A percentile compares a stretch with the other conserved stretches of the same genome.
Conservation (phyloP, 768 basidiomycete genomes). For the Lactarius sp. region DNA sequence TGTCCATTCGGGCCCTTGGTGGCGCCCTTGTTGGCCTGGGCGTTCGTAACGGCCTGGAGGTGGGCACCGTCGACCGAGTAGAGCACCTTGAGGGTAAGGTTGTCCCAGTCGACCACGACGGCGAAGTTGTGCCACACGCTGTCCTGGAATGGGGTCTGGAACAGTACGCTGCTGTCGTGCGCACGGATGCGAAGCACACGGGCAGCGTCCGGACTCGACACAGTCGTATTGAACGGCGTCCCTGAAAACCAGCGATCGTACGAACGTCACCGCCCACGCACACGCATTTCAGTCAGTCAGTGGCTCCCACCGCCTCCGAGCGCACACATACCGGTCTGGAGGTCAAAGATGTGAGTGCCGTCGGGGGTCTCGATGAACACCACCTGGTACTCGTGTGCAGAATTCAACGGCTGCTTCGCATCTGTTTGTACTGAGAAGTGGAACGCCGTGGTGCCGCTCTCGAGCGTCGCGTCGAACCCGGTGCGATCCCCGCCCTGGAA, state of each 20-base stretch:
- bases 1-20: conserved; percentile 41
- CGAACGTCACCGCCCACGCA: neutral
- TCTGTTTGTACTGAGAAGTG: conserved; percentile 47
- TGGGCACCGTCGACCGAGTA: conserved; percentile 42
- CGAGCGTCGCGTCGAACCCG: conserved; percentile 37
- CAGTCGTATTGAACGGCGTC: conserved; percentile 52
- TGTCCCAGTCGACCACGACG: conserved; percentile 51
- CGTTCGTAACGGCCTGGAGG: conserved; percentile 41
- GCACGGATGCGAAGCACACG: conserved; percentile 52
- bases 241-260: conserved; percentile 32
- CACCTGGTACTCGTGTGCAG: conserved; percentile 56
- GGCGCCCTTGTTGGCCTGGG: conserved; percentile 40
- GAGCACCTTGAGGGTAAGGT: conserved; percentile 44
- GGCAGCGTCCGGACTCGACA: conserved; percentile 39
- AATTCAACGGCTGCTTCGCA: conserved; percentile 42
- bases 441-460: conserved; percentile 44
- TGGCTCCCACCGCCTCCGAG: too few relatives aligned
- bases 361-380: conserved; percentile 60
- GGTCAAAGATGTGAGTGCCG: conserved; percentile 53
- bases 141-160: conserved; percentile 42
- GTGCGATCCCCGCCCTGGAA: conserved; percentile 33
- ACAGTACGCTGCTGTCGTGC: conserved; percentile 49
- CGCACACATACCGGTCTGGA: conserved; percentile 38
- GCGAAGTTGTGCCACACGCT: conserved; percentile 57
- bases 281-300: neutral